Evolutionary conservation across 2,329 filamentous ascomycete genomes (phyloP), one percentile per base, ranked within the genome.

Genomic region (Cytospora chrysosperma): DNA sequence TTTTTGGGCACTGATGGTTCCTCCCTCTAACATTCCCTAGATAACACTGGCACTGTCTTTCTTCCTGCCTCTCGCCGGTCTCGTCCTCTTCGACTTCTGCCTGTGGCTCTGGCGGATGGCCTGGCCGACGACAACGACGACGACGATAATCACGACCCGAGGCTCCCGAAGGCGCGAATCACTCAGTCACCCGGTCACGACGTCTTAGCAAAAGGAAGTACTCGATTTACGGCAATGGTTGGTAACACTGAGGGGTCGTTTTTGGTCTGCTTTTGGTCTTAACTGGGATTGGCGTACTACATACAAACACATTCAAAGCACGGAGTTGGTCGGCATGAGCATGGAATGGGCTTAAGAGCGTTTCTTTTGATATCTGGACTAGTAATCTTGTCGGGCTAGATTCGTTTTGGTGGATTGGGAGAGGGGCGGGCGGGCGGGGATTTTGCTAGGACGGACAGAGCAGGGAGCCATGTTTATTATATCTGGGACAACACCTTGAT

Each of bases 401-500:
- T 30, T 55, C 21, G 50, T 24, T 43, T 7, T 8, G 17, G 37
- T 7, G 17, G 37, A 21, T n/a, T n/a, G n/a, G n/a, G n/a, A n/a
- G n/a, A n/a, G n/a, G n/a, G n/a, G n/a, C n/a, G n/a, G n/a, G n/a
- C n/a, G n/a, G n/a, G n/a, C n/a, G n/a, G n/a, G n/a, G n/a, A n/a
- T n/a, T n/a, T n/a, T n/a, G n/a, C 1, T n/a, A 10, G 37, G n/a
- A 21, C 3, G 26, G 7, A 54, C 3, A 27, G 30, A 54, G 27
- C 7, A n/a, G 10, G 30, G 27, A 34, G 17, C 54, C 49, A 78
- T 24, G 1, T 63, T 81, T 24, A 4, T 63, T 81, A 81, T 72
- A 96, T 82, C 73, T 92, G 82, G 69, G 89, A 83, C 65, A 97
- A 73, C 43, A 96, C 91, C 82, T 97, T 97, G 75, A 98, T 83